Conservation (phyloP, 257 asterid species). For the Nicotiana attenuata region DNA sequence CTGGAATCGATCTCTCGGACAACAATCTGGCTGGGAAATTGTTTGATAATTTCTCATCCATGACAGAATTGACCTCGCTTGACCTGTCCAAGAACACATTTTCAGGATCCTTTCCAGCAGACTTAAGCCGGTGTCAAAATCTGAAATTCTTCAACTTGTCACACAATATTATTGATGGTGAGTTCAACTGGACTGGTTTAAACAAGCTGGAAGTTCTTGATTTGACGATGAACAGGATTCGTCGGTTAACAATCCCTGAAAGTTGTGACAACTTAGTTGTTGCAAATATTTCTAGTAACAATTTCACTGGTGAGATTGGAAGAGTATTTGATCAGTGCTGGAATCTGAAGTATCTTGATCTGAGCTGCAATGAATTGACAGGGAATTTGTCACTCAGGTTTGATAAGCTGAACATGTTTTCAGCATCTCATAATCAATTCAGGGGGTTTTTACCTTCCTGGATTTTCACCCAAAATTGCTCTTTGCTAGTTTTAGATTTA, state of each 20-base stretch:
- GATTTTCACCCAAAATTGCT: slow-evolving; percentile 51
- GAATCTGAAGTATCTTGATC: slow-evolving; percentile 60
- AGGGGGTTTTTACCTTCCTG: slow-evolving; percentile 34
- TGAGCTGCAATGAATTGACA: slow-evolving; percentile 49
- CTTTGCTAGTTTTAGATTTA: slow-evolving; percentile 49
- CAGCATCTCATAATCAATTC: slow-evolving; percentile 47
- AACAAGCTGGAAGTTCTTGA: slow-evolving; percentile 63
- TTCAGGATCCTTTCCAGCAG: slow-evolving; percentile 46
- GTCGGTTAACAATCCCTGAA: slow-evolving; percentile 37
- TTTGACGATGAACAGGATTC: slow-evolving; percentile 56
- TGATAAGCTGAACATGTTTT: slow-evolving; percentile 48
- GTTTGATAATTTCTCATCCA: slow-evolving; percentile 58
- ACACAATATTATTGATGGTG: slow-evolving; percentile 57
- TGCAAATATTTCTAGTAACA: slow-evolving; percentile 56
- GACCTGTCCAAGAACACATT: slow-evolving; percentile 78
- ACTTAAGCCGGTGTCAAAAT: slow-evolving; percentile 49
- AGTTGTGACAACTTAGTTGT: slow-evolving; percentile 45
- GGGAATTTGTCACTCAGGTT: slow-evolving; percentile 60
- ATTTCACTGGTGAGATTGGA: slow-evolving; percentile 55
- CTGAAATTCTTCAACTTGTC: slow-evolving; percentile 61
- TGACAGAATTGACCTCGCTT: slow-evolving; percentile 52
- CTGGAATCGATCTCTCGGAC: slow-evolving; percentile 43
- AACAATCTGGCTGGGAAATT: slow-evolving; percentile 45
- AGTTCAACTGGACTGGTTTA: slow-evolving; percentile 51
- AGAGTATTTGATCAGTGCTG: slow-evolving; percentile 36